Evolutionary conservation across 768 basidiomycete species (phyloP).

Genomic region (Hypsizygus marmoreus): DNA sequence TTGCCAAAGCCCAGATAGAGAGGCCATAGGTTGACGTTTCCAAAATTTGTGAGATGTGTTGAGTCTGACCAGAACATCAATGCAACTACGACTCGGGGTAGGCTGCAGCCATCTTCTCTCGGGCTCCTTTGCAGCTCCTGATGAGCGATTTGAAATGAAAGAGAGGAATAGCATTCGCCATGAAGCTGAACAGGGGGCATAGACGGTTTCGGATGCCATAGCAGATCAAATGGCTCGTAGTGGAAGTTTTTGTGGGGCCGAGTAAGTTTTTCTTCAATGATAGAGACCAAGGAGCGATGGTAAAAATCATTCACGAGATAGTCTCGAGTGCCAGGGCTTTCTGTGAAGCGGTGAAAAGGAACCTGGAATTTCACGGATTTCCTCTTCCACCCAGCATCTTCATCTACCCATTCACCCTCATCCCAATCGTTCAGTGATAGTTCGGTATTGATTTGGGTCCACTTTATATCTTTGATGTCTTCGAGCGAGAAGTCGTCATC

Average conservation of each 20-base stretch:
- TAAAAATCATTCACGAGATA: slow-evolving; percentile 12
- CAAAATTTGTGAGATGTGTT: slow-evolving; percentile 36
- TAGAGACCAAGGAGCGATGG: slow-evolving; percentile 12
- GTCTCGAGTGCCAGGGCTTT: neutral
- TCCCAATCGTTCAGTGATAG: slow-evolving; percentile 3
- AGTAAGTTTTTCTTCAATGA: slow-evolving; percentile 17
- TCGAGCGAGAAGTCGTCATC: slow-evolving; percentile 1
- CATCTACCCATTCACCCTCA: slow-evolving; percentile 7
- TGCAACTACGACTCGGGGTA: slow-evolving; percentile 21
- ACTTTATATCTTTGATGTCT: slow-evolving; percentile 8
- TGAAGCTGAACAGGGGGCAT: too few species aligned
- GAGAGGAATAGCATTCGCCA: too few species aligned
- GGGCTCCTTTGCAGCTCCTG: slow-evolving; percentile 21
- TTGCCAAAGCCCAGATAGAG: slow-evolving; percentile 42
- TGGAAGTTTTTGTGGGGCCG: slow-evolving; percentile 6
- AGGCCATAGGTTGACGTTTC: slow-evolving; percentile 42
- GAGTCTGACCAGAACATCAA: slow-evolving; percentile 37
- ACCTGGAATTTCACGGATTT: slow-evolving; percentile 7
- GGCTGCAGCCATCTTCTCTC: slow-evolving; percentile 15
- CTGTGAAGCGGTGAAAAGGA: slow-evolving; percentile 1
- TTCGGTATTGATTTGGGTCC: slow-evolving; percentile 5
- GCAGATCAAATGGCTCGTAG: too few species aligned
- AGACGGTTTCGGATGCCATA: too few species aligned
- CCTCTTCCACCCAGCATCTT: slow-evolving; percentile 17
- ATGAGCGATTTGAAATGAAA: too few species aligned